Evolutionary conservation across 768 basidiomycete species (phyloP).

Genomic region (Pisolithus microcarpus): DNA sequence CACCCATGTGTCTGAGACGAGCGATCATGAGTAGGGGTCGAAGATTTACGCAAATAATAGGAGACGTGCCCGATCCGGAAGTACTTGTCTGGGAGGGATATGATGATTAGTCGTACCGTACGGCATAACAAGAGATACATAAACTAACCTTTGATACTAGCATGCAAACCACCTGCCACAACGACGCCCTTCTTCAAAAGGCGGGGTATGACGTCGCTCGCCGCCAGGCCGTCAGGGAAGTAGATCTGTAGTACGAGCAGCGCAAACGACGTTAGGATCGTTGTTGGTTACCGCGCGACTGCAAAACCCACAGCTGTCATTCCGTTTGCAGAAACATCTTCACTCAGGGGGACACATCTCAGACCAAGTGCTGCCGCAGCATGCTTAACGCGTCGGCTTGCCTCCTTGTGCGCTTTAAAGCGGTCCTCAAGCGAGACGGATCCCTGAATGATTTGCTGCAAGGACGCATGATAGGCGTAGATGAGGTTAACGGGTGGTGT

Average conservation of each 20-base stretch:
- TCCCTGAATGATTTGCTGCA: slow-evolving; percentile 59
- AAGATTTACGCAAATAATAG: slow-evolving; percentile 1
- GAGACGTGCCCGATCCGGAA: slow-evolving; percentile 75
- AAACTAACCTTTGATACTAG: slow-evolving; percentile 65
- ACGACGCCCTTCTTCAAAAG: slow-evolving; percentile 67
- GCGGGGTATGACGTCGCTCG: slow-evolving; percentile 70
- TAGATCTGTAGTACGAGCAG: slow-evolving; percentile 45
- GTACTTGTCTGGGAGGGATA: slow-evolving; percentile 55
- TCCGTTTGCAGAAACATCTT: slow-evolving; percentile 74
- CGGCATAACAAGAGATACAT: background rate
- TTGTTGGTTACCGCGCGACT: background rate
- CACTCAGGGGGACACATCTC: slow-evolving; percentile 57
- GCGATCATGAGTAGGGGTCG: background rate
- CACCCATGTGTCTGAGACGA: slow-evolving; percentile 76
- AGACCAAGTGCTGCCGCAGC: slow-evolving; percentile 63
- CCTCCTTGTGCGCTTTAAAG: slow-evolving; percentile 66
- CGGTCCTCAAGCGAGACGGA: slow-evolving; percentile 68
- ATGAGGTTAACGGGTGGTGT: slow-evolving; percentile 94
- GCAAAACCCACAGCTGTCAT: slow-evolving; percentile 73
- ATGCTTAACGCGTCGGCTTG: slow-evolving; percentile 61
- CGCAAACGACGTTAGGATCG: background rate
- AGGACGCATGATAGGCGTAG: slow-evolving; percentile 81
- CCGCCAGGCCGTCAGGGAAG: slow-evolving; percentile 74
- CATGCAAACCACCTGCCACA: slow-evolving; percentile 84
- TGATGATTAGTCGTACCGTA: slow-evolving; percentile 5